A percentile compares a stretch with the other conserved stretches of the same genome.
Evolutionary conservation across 2,329 filamentous ascomycete species (phyloP).

Genomic region (Beauveria pseudobassiana): DNA sequence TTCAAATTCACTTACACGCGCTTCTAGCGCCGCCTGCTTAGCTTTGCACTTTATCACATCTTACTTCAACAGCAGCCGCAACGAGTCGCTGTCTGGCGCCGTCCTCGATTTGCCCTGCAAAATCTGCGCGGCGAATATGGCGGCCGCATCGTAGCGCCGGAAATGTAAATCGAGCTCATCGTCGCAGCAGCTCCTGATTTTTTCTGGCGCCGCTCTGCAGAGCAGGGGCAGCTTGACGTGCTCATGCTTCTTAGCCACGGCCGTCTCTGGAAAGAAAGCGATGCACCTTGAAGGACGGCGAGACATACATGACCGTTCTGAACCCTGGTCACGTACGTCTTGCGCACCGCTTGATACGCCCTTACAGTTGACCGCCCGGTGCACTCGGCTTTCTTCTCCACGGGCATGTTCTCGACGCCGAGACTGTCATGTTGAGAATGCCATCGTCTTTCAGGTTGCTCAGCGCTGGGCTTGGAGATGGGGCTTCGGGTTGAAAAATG

Average conservation of each 20-base stretch:
- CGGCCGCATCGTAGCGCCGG: constrained; percentile 37
- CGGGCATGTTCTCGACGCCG: constrained; percentile 23
- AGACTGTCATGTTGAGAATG: constrained; percentile 24
- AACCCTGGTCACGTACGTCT: constrained; percentile 38
- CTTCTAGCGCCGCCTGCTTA: constrained; percentile 17
- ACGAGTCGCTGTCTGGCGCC: constrained; percentile 37
- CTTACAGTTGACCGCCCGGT: constrained; percentile 37
- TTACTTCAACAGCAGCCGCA: constrained; percentile 33
- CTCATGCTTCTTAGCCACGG: constrained; percentile 15
- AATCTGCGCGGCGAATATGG: constrained; percentile 30
- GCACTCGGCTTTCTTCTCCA: constrained; percentile 24
- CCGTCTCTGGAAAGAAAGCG: no score
- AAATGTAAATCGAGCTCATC: constrained; percentile 50
- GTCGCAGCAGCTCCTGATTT: constrained; percentile 46
- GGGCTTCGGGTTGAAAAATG: no score
- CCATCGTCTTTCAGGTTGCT: constrained; percentile 20
- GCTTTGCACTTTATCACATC: constrained; percentile 30
- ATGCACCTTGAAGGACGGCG: background rate
- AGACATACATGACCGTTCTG: constrained; percentile 46
- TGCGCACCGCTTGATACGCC: constrained; percentile 40
- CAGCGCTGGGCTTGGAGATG: background rate
- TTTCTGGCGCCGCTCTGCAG: constrained; percentile 29
- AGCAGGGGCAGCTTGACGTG: constrained; percentile 34
- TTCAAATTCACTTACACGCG: background rate
- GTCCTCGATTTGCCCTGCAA: constrained; percentile 23